These are phyloP conservation scores for Astrocystis sublimbata DNA, from an alignment of 495 filamentous ascomycete genomes.

Conservation along the genomic window DNA sequence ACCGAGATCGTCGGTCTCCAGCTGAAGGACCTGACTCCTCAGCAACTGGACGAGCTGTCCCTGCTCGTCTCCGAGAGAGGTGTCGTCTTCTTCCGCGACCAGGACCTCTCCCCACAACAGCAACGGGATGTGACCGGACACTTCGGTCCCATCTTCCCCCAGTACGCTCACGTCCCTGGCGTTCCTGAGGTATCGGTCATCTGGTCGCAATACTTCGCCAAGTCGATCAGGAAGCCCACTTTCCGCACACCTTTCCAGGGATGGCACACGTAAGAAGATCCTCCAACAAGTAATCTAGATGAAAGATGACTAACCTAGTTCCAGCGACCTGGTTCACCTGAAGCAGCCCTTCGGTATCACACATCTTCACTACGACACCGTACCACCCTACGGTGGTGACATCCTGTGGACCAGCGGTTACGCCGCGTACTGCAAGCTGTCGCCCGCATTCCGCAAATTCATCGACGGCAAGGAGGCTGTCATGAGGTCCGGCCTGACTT, in stretches of 20 bases:
- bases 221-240: not conserved
- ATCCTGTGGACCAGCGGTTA: constrained; percentile 71
- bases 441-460: constrained; percentile 63
- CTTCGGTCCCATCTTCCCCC: constrained; percentile 62
- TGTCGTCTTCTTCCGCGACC: constrained; percentile 69
- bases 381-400: constrained; percentile 69
- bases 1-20: constrained; percentile 69
- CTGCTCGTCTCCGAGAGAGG: constrained; percentile 66
- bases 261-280: not conserved
- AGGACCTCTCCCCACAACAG: constrained; percentile 60
- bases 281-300: not conserved
- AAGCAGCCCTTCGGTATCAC: not conserved
- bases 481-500: constrained; percentile 54
- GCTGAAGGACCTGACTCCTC: constrained; percentile 60
- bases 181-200: constrained; percentile 56
- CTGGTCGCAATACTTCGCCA: constrained; percentile 41
- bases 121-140: constrained; percentile 57
- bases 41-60: constrained; percentile 70
- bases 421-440: constrained; percentile 66
- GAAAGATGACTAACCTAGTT: not conserved
- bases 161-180: constrained; percentile 47
- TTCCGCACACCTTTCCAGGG: not conserved
- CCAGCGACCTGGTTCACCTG: not conserved
- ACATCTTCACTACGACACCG: constrained; percentile 43
- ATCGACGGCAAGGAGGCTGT: constrained; percentile 65